Evolutionary conservation across 345 rosid species (phyloP).

Genomic region (Eutrema heterophyllum): DNA sequence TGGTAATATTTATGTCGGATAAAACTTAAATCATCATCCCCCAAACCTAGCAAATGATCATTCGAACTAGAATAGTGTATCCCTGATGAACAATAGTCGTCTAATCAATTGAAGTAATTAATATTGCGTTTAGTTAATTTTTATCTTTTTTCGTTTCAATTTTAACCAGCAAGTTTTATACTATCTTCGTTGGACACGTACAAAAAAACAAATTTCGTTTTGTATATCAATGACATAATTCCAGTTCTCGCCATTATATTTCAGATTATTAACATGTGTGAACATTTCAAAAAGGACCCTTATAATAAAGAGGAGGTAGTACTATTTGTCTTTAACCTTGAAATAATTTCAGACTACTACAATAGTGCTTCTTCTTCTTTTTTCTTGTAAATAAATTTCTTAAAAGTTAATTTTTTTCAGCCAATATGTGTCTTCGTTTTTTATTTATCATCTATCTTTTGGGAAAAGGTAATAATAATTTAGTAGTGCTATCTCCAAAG

Average conservation of each 20-base stretch:
- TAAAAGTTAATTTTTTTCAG: background rate
- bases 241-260: background rate
- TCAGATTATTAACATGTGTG: no score
- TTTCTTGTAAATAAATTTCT: background rate
- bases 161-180: background rate
- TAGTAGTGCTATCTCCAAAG: background rate
- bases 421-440: background rate
- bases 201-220: background rate
- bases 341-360: background rate
- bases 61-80: background rate
- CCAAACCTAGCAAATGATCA: background rate
- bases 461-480: background rate
- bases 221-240: background rate
- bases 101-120: background rate
- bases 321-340: background rate
- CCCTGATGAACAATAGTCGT: background rate
- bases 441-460: background rate
- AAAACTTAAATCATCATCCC: background rate
- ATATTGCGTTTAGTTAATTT: background rate
- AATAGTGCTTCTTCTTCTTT: background rate
- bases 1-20: background rate
- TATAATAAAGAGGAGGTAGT: no score
- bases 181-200: background rate
- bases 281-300: no score
- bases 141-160: background rate